Percentiles rank a stretch among this genome's conserved stretches.
phyloP scores from a whole-genome alignment of 1,284 basidiomycete species.

The Sparassis latifolia region DNA sequence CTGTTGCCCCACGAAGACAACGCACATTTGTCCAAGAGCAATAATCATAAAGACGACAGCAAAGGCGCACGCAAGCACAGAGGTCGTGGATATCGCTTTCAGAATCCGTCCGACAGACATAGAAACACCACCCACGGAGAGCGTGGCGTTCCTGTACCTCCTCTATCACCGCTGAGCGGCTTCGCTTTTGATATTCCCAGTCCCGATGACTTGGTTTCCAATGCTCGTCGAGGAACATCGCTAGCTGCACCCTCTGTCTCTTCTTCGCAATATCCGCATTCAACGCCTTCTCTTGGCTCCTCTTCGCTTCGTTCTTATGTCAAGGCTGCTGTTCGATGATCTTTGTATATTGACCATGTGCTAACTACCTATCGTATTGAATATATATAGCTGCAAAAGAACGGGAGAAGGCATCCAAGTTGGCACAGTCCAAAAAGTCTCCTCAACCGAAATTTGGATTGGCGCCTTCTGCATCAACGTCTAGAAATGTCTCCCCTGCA shows the following conservation, averaged over 20 bases:
- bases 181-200: conserved; percentile 80
- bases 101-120: conserved; percentile 6
- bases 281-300: conserved; percentile 12
- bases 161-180: conserved; percentile 27
- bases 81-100: too few species aligned
- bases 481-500: conserved; percentile 35
- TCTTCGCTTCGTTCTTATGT: conserved; percentile 11
- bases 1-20: conserved; percentile 33
- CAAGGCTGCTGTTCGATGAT: conserved; percentile 31
- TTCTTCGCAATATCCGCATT: conserved; percentile 17
- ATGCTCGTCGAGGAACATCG: conserved; percentile 71
- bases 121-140: conserved; percentile 9
- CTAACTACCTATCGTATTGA: conserved; percentile 30
- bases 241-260: conserved; percentile 36
- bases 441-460: conserved; percentile 21
- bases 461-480: conserved; percentile 8
- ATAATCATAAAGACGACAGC: conserved; percentile 6
- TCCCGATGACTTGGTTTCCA: conserved; percentile 79
- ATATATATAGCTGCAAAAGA: conserved; percentile 61
- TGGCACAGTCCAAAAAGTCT: conserved; percentile 38
- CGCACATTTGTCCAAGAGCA: conserved; percentile 15
- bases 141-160: conserved; percentile 16
- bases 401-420: conserved; percentile 65
- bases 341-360: conserved; percentile 33
- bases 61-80: too few species aligned